These are phyloP conservation scores for Parasitella parasitica DNA, from an alignment of 371 early-diverging fungal genomes.

Conservation along the genomic window DNA sequence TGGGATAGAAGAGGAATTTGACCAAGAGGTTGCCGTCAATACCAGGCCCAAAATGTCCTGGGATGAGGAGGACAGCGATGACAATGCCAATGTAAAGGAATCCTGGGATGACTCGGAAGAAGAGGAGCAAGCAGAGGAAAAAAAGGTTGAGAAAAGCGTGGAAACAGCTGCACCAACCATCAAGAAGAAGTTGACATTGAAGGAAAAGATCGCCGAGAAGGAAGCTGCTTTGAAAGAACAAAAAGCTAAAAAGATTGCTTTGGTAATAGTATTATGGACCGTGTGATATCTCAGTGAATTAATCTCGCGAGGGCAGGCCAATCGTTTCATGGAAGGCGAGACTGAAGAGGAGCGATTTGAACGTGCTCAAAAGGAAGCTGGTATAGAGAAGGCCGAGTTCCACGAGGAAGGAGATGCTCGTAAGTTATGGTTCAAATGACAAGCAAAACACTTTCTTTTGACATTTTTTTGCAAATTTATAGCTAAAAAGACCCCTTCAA, in stretches of 20 bases:
- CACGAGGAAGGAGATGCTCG: constrained; percentile 23
- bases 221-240: constrained; percentile 28
- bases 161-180: constrained; percentile 33
- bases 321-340: constrained; percentile 45
- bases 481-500: constrained; percentile 28
- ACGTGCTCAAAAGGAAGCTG: constrained; percentile 52
- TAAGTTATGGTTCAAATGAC: constrained; percentile 1
- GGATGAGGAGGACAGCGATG: constrained; percentile 85
- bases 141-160: constrained; percentile 20
- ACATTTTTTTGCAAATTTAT: constrained; percentile 4
- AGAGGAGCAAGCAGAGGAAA: constrained; percentile 41
- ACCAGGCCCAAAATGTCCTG: constrained; percentile 50
- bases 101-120: constrained; percentile 76
- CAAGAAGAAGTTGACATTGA: constrained; percentile 28
- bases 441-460: neutral
- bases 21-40: constrained; percentile 27
- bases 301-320: constrained; percentile 38
- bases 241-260: constrained; percentile 45
- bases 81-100: constrained; percentile 51
- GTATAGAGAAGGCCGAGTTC: constrained; percentile 64
- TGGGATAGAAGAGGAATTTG: constrained; percentile 47
- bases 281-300: constrained; percentile 42
- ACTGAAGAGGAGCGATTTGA: constrained; percentile 70
- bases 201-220: constrained; percentile 76
- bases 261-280: constrained; percentile 17